Evolutionary conservation across 768 basidiomycete genomes (phyloP), one percentile per base, ranked within the genome.

Genomic region (Kwoniella pini): DNA sequence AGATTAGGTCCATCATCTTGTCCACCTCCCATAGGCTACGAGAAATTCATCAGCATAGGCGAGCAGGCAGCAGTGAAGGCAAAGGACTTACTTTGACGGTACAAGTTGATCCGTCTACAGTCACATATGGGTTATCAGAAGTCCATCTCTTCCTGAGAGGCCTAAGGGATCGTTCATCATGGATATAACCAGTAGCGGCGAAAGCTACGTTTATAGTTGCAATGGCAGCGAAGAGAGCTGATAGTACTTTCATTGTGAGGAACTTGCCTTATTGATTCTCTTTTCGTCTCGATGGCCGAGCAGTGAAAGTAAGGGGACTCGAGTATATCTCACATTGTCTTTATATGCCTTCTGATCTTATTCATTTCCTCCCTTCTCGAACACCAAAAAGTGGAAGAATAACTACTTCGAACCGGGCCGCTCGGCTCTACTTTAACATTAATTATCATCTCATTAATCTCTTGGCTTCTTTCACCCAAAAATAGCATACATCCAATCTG

Each of bases 1-100:
- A 67, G 22, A 49, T 63, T 63, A 10, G 65, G 65, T 2, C 57
- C 65, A 49, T 67, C 65, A 49, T 67, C 65, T 44, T 44, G 49
- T 7, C 62, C 65, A 21, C 62, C 58, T 17, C 62, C 62, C 46
- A 63, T 38, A 12, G 65, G 62, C 65, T 67, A 36, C 7, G n/a
- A 7, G 2, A 46, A 17, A 10, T 17, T 13, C 11, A 26, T 48
- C 33, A 27, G 33, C 24, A n/a, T 40, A 42, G 21, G n/a, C 27
- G 31, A 36, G 12, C 26, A 31, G 7, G 26, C 40, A 33, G 33
- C 7, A n/a, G 4, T 12, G n/a, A 9, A 51, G 15, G 30, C 5
- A 28, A 21, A 19, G 24, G 15, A 57, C 64, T 57, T 51, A 66
- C 65, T 45, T 64, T 54, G 46, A 64, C 63, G 22, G 65, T 67